Conservation (phyloP, 495 filamentous ascomycete species). For the Trichoderma virens region DNA sequence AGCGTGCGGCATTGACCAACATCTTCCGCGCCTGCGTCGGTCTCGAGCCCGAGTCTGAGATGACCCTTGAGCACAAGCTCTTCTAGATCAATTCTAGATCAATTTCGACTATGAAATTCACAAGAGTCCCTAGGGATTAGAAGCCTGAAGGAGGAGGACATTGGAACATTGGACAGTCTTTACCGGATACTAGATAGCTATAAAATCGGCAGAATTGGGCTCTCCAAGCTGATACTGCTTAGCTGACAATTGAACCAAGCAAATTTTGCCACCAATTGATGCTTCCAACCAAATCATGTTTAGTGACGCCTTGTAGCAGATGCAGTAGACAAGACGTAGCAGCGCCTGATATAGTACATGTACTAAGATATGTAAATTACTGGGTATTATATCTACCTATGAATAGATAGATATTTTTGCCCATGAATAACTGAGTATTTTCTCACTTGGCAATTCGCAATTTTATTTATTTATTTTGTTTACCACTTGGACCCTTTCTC, state of each 20-base stretch:
- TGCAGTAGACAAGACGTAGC: neutral
- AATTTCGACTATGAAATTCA: neutral
- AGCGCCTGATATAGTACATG: too few relatives aligned
- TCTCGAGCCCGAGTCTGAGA: constrained; percentile 95
- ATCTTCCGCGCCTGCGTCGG: constrained; percentile 98
- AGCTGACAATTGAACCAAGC: neutral
- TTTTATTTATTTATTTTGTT: too few relatives aligned
- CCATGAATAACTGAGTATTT: too few relatives aligned
- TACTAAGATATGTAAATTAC: too few relatives aligned
- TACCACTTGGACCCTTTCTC: too few relatives aligned
- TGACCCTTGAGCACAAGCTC: constrained; percentile 99
- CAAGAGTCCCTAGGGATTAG: neutral
- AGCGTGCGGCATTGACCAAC: constrained; percentile 89
- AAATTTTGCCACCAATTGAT: neutral
- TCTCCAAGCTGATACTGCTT: neutral
- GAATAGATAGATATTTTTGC: too few relatives aligned
- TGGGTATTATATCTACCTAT: too few relatives aligned
- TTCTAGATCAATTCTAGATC: constrained; percentile 49
- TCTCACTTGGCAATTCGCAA: too few relatives aligned
- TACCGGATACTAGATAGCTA: constrained; percentile 5
- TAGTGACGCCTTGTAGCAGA: neutral
- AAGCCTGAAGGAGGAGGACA: neutral
- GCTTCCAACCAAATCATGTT: neutral
- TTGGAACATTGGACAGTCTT: neutral
- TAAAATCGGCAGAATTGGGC: neutral